phyloP scores from a whole-genome alignment of 805 yeast genomes.

The Ogataea glucozyma region DNA sequence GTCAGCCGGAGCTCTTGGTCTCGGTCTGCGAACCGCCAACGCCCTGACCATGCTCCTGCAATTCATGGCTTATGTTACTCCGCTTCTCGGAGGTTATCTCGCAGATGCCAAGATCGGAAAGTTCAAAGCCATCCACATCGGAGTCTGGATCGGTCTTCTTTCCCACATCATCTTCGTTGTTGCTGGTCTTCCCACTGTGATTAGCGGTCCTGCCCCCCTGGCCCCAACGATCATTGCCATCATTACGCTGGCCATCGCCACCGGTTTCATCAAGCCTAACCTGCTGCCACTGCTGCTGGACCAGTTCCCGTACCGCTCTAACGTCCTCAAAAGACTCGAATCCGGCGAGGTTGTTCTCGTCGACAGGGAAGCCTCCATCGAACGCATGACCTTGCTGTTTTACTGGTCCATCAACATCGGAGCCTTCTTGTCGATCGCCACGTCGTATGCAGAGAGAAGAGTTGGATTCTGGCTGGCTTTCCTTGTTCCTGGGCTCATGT shows the following conservation, averaged over 20 bases:
- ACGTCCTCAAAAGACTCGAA: constrained; percentile 57
- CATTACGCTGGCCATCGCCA: constrained; percentile 43
- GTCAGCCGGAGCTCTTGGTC: constrained; percentile 51
- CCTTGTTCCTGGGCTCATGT: constrained; percentile 56
- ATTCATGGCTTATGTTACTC: constrained; percentile 52
- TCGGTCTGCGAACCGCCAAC: constrained; percentile 46
- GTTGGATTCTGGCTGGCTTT: constrained; percentile 58
- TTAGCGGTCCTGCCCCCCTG: constrained; percentile 40
- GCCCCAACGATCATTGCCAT: constrained; percentile 45
- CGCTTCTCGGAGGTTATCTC: constrained; percentile 53
- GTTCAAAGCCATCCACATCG: constrained; percentile 49
- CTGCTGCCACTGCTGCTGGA: constrained; percentile 53
- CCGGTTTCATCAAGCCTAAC: constrained; percentile 57
- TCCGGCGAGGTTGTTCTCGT: constrained; percentile 67
- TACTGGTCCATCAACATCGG: constrained; percentile 60
- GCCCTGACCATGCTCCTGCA: constrained; percentile 49
- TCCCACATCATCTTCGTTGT: constrained; percentile 50
- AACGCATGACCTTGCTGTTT: constrained; percentile 43
- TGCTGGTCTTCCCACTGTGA: constrained; percentile 49
- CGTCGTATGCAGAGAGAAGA: constrained; percentile 51
- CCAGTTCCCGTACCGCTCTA: constrained; percentile 63
- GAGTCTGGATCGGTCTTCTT: constrained; percentile 47
- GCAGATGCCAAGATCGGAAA: constrained; percentile 52
- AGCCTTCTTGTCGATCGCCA: constrained; percentile 53
- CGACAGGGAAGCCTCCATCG: constrained; percentile 45